Conservation (phyloP, 2,329 filamentous ascomycete species). For the Pochonia chlamydosporia region DNA sequence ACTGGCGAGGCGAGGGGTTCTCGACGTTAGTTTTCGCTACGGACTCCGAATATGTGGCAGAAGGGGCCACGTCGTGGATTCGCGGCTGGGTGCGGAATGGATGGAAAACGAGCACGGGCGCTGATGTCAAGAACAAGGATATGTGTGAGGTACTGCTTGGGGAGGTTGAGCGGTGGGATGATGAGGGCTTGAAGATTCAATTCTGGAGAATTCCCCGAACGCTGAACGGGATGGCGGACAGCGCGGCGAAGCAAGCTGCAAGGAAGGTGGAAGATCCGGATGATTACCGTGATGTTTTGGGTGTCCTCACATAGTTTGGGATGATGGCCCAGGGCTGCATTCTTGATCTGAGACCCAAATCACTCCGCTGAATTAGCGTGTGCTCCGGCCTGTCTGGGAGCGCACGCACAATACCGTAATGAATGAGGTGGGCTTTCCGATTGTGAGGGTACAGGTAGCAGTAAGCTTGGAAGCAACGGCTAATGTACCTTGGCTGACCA, state of each 20-base stretch:
- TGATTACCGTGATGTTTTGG: neutral
- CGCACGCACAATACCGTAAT: too few species aligned
- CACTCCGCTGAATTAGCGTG: too few species aligned
- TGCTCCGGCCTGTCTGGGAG: too few species aligned
- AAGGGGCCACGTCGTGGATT: slow-evolving; percentile 4
- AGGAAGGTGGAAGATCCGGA: neutral
- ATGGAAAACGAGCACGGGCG: slow-evolving; percentile 4
- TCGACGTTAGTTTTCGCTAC: slow-evolving; percentile 4
- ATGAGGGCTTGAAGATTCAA: slow-evolving; percentile 4
- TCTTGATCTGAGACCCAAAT: too few species aligned
- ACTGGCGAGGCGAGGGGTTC: slow-evolving; percentile 5
- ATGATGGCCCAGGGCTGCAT: neutral
- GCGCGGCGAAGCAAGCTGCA: slow-evolving; percentile 7
- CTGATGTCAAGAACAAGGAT: slow-evolving; percentile 9
- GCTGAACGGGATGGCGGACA: slow-evolving; percentile 3
- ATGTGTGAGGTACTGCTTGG: slow-evolving; percentile 8
- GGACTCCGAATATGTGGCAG: slow-evolving; percentile 6
- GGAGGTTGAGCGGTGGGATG: neutral
- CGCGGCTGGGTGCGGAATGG: slow-evolving; percentile 2
- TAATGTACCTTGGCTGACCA: too few species aligned
- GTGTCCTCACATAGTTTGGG: neutral
- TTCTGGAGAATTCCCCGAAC: slow-evolving; percentile 8
- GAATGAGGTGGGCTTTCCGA: too few species aligned
- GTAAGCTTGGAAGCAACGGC: too few species aligned
- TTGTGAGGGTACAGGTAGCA: too few species aligned